These are phyloP conservation scores for Candida labiduridarum DNA, from an alignment of 1,139 yeast species.

Conservation along the genomic window DNA sequence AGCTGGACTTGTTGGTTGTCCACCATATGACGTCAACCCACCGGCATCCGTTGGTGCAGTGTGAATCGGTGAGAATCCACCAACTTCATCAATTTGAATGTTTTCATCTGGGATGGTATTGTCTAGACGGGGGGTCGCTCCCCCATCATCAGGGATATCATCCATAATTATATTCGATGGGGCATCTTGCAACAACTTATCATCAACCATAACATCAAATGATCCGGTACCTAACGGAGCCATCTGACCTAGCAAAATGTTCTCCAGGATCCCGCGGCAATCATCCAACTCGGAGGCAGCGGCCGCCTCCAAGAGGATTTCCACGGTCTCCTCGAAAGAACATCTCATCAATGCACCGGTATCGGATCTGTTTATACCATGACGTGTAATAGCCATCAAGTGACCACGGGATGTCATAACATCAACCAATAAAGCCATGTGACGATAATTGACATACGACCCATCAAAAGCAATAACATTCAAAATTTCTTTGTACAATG, in stretches of 20 bases:
- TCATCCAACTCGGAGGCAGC: constrained; percentile 97
- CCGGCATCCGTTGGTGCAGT: constrained; percentile 86
- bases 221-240: constrained; percentile 99
- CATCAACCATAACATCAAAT: constrained; percentile 94
- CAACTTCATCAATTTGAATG: constrained; percentile 77
- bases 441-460: constrained; percentile 98
- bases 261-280: constrained; percentile 98
- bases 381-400: constrained; percentile 98
- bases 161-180: constrained; percentile 55
- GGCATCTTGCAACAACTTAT: constrained; percentile 73
- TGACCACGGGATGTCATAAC: constrained; percentile 99
- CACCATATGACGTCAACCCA: constrained; percentile 89
- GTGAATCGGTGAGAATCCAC: constrained; percentile 92
- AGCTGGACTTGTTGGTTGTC: constrained; percentile 59
- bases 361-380: constrained; percentile 97
- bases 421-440: constrained; percentile 95
- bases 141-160: constrained; percentile 63
- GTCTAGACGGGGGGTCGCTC: constrained; percentile 97
- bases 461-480: constrained; percentile 99
- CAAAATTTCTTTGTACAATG: constrained; percentile 88
- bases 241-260: constrained; percentile 96
- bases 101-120: constrained; percentile 71
- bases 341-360: constrained; percentile 99
- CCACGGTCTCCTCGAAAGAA: constrained; percentile 98
- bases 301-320: constrained; percentile 95